Evolutionary conservation across 805 yeast genomes (phyloP).

Genomic region (Saturnispora silvae): DNA sequence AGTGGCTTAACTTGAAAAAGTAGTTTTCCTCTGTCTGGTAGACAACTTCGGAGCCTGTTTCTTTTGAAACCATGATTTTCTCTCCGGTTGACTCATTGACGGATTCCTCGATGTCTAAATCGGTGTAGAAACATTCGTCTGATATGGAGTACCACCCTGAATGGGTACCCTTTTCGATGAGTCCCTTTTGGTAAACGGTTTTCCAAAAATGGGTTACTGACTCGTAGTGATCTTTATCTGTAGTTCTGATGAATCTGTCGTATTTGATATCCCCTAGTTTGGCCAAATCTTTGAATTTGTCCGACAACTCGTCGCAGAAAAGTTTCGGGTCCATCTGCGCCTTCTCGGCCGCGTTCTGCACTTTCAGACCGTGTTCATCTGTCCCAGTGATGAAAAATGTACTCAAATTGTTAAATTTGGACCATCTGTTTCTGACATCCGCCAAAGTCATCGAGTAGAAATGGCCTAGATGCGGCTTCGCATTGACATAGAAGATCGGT

Average conservation of each 20-base stretch:
- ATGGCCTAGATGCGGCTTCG: conserved; percentile 91
- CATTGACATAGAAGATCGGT: conserved; percentile 95
- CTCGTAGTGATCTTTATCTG: conserved; percentile 65
- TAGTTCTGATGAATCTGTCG: conserved; percentile 81
- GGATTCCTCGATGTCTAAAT: conserved; percentile 49
- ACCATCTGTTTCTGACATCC: conserved; percentile 75
- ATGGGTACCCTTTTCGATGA: conserved; percentile 74
- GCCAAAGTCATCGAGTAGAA: conserved; percentile 77
- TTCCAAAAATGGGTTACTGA: conserved; percentile 69
- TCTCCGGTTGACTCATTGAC: conserved; percentile 25
- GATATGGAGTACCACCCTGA: conserved; percentile 91
- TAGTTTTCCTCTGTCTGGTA: conserved; percentile 77
- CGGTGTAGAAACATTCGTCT: conserved; percentile 92
- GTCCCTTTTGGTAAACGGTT: conserved; percentile 44
- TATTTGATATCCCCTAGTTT: conserved; percentile 42
- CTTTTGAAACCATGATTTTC: conserved; percentile 36
- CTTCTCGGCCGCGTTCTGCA: conserved; percentile 70
- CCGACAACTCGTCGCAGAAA: conserved; percentile 63
- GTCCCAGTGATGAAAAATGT: conserved; percentile 77
- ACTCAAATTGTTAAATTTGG: conserved; percentile 30
- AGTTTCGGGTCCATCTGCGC: conserved; percentile 42
- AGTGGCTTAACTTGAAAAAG: conserved; percentile 64
- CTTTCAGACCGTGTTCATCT: conserved; percentile 94
- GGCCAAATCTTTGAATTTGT: conserved; percentile 57
- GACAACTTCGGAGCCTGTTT: conserved; percentile 65